Evolutionary conservation across 169 alveolate genomes (phyloP), one percentile per base, ranked within the genome.

Genomic region (Babesia bigemina): DNA sequence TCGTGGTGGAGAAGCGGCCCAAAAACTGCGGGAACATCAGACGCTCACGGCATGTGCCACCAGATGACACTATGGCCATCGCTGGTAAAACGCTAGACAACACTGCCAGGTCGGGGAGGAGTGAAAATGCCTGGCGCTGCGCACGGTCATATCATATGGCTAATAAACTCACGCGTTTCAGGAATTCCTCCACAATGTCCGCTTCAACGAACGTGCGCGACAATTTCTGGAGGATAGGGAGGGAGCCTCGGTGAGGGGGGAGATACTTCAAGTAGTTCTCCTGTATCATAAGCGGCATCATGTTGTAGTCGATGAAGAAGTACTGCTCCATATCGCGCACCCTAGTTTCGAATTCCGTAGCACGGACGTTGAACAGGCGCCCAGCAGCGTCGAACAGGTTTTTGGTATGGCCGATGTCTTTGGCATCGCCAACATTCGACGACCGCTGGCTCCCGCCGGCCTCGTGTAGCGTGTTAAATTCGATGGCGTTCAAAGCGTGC

Each of bases 221-320:
- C 71, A 89, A 70, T 62, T 75, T 79, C 77, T 77, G 79, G 14
- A 84, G 39, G 12, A 87, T 44, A 22, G 63, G 66, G n/a, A 84
- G 74, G 28, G 93, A 63, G 17, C 73, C 75, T 26, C 70, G 76
- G 57, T 62, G 65, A 19, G 71, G 79, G 59, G 92, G 84, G 50
- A 81, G 70, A 52, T 74, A 86, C 77, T 86, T 84, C 22, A 90
- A 69, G 84, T 97, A 97, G 79, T 96, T 95, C 83, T 97, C 99
- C 66, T 96, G 94, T 45, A 95, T 89, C 84, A 96, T 82, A 56
- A 96, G 92, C 24, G 99, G 98, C 76, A 95, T 95, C 45, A 96
- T 77, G 87, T 96, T 97, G 77, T 94, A 95, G 79, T 97, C 99
- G 12, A 96, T 93, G 88, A 96, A 96, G 89, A 94, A 96, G 59